These are phyloP conservation scores for Silene conica DNA, from an alignment of 148 eudicot species.

Conservation along the genomic window DNA sequence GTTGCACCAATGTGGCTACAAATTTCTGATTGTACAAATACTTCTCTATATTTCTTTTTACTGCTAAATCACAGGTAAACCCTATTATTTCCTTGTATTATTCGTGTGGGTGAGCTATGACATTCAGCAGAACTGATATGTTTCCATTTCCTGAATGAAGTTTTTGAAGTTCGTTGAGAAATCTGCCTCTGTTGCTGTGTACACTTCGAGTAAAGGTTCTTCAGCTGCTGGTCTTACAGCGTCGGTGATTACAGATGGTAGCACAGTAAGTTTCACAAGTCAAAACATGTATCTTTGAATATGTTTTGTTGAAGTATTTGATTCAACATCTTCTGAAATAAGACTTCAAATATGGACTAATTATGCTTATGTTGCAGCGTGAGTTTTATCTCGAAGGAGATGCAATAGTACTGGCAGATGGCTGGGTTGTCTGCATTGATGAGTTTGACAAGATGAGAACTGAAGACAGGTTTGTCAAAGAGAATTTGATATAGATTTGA, in stretches of 20 bases:
- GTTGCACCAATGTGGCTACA: not conserved
- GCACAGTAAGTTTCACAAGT: constrained; percentile 57
- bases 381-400: constrained; percentile 99
- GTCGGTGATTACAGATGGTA: constrained; percentile 38
- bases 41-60: not conserved
- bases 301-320: not conserved
- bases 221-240: no score
- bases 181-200: no score
- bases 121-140: no score
- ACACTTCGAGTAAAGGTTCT: no score
- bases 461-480: constrained; percentile 68
- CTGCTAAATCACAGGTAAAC: no score
- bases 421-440: constrained; percentile 98
- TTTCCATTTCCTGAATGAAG: no score
- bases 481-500: not conserved
- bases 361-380: constrained; percentile 50
- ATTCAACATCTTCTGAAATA: not conserved
- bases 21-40: not conserved
- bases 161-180: no score
- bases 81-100: no score
- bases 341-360: not conserved
- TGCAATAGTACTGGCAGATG: constrained; percentile 99
- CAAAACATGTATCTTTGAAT: not conserved
- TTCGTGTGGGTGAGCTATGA: no score
- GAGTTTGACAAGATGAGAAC: constrained; percentile 98